Conservation (phyloP, 345 rosid genomes). For the Balakata baccata region DNA sequence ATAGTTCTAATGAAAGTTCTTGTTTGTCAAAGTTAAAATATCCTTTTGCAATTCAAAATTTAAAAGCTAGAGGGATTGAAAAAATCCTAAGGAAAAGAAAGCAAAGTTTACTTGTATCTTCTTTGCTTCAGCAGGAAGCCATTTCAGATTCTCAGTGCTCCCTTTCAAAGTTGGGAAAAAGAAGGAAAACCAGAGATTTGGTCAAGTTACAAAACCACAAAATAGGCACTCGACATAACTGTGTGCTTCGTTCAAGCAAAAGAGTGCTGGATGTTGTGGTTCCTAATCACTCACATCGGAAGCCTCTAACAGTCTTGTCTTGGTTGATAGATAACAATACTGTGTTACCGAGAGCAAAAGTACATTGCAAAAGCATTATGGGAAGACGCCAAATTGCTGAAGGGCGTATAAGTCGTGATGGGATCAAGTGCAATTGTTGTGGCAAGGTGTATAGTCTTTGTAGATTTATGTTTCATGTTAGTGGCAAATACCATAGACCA, state of each 20-base stretch:
- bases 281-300: conserved; percentile 36
- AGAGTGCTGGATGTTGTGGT: conserved; percentile 41
- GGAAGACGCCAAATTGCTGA: conserved; percentile 29
- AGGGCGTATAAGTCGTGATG: conserved; percentile 61
- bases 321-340: conserved; percentile 71
- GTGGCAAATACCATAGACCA: conserved; percentile 37
- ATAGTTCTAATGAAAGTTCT: conserved; percentile 10
- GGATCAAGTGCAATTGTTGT: conserved; percentile 75
- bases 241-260: conserved; percentile 46
- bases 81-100: conserved; percentile 29
- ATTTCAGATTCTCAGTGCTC: conserved; percentile 17
- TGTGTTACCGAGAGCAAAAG: conserved; percentile 57
- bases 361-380: conserved; percentile 35
- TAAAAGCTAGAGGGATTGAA: conserved; percentile 18
- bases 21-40: neutral
- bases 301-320: conserved; percentile 54
- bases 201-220: conserved; percentile 5
- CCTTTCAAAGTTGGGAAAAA: conserved; percentile 10
- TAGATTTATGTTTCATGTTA: conserved; percentile 57
- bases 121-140: conserved; percentile 13
- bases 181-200: conserved; percentile 9
- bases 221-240: conserved; percentile 9
- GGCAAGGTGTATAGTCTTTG: conserved; percentile 39
- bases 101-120: conserved; percentile 10
- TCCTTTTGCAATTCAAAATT: neutral